Conservation (phyloP, 495 filamentous ascomycete species). For the Lindgomyces ingoldianus region DNA sequence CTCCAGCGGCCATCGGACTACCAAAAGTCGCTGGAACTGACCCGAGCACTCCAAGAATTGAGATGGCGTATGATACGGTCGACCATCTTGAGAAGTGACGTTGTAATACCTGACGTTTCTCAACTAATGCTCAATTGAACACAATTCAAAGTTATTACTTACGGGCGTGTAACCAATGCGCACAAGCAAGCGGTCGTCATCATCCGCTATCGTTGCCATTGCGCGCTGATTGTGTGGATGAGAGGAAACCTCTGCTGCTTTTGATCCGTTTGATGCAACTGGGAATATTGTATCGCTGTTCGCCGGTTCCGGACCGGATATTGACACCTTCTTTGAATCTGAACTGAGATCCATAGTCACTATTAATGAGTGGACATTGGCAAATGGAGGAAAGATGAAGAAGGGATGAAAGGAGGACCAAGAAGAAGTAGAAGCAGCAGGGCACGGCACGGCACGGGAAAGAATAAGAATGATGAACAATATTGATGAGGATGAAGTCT, state of each 20-base stretch:
- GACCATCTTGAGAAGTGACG: constrained; percentile 75
- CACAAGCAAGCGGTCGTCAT: constrained; percentile 65
- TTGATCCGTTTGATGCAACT: constrained; percentile 23
- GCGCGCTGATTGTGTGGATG: background rate
- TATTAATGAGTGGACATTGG: constrained; percentile 7
- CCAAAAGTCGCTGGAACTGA: constrained; percentile 71
- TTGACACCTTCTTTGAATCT: constrained; percentile 16
- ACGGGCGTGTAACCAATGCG: constrained; percentile 72
- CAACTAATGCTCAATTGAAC: background rate
- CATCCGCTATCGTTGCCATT: constrained; percentile 60
- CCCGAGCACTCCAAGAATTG: constrained; percentile 68
- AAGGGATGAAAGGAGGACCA: background rate
- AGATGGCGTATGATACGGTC: constrained; percentile 73
- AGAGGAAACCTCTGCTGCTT: constrained; percentile 23
- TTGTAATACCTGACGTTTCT: constrained; percentile 54
- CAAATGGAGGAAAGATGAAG: constrained; percentile 2
- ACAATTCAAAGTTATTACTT: constrained; percentile 12
- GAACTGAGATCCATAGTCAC: constrained; percentile 26
- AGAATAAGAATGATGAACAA: background rate
- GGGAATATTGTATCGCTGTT: background rate
- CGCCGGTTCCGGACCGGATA: constrained; percentile 1
- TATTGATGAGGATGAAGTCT: background rate
- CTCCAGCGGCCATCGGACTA: constrained; percentile 63
- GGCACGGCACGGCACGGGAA: background rate
- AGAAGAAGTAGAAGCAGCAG: background rate